These are phyloP conservation scores for Manihot esculenta DNA, from an alignment of 441 rosid species.

Conservation along the genomic window DNA sequence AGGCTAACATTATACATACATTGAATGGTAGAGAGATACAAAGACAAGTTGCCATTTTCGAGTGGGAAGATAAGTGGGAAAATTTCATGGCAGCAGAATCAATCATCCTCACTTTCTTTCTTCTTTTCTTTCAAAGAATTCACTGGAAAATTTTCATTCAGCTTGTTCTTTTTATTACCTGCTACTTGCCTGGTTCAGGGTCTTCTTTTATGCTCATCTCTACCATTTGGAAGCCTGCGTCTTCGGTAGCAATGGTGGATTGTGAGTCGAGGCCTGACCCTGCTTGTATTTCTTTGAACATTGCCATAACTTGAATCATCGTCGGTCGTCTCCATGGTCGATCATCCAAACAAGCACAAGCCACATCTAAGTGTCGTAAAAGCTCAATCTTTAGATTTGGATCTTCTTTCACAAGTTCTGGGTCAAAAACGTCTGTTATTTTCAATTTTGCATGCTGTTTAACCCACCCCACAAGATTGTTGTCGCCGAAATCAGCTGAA, in stretches of 20 bases:
- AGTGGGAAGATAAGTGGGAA: conserved; percentile 35
- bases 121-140: conserved; percentile 35
- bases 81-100: conserved; percentile 41
- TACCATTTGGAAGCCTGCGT: conserved; percentile 67
- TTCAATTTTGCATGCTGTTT: conserved; percentile 80
- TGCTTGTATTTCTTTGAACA: conserved; percentile 78
- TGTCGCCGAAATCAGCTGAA: conserved; percentile 96
- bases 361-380: conserved; percentile 64
- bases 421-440: conserved; percentile 76
- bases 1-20: conserved; percentile 42
- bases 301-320: conserved; percentile 77
- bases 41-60: conserved; percentile 26
- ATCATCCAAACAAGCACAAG: conserved; percentile 81
- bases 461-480: conserved; percentile 97
- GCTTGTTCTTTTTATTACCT: conserved; percentile 9
- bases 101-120: conserved; percentile 23
- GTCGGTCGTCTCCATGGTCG: conserved; percentile 66
- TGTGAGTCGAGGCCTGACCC: conserved; percentile 75
- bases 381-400: conserved; percentile 71
- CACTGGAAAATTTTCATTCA: conserved; percentile 22
- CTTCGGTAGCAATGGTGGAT: conserved; percentile 61
- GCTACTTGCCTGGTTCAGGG: conserved; percentile 55
- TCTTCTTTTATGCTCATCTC: conserved; percentile 79
- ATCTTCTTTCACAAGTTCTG: conserved; percentile 64
- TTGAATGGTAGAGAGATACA: conserved; percentile 48